Evolutionary conservation across 371 early-diverging fungal species (phyloP).

Genomic region (Catenaria anguillulae): DNA sequence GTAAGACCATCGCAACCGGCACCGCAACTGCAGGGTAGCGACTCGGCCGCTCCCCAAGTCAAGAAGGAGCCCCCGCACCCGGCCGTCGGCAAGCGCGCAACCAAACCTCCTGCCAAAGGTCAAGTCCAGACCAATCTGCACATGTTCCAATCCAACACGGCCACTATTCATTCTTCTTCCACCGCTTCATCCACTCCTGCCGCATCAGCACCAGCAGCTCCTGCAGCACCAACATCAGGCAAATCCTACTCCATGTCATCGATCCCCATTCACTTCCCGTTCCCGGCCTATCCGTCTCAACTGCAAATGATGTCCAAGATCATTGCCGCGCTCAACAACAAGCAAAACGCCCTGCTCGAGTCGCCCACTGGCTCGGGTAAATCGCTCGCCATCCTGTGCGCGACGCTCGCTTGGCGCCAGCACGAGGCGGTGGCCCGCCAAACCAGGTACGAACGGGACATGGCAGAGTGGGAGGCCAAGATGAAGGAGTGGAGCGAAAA

Average conservation of each 20-base stretch:
- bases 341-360: slow-evolving; percentile 10
- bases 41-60: too few relatives aligned
- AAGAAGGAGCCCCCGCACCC: too few relatives aligned
- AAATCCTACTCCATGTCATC: slow-evolving; percentile 15
- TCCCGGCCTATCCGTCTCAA: slow-evolving; percentile 39
- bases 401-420: slow-evolving; percentile 10
- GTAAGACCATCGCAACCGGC: too few relatives aligned
- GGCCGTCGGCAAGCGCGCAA: too few relatives aligned
- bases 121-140: too few relatives aligned
- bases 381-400: slow-evolving; percentile 12
- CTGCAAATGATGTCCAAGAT: slow-evolving; percentile 26
- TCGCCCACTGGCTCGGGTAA: slow-evolving; percentile 14
- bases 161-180: too few relatives aligned
- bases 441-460: neutral
- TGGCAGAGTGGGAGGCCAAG: neutral
- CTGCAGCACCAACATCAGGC: too few relatives aligned
- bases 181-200: too few relatives aligned
- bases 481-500: neutral
- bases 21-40: too few relatives aligned
- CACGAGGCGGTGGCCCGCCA: neutral
- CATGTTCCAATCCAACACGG: too few relatives aligned
- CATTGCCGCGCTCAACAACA: neutral
- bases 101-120: too few relatives aligned
- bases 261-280: slow-evolving; percentile 30
- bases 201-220: too few relatives aligned